Percentiles rank a stretch among this genome's conserved stretches.
Conservation (phyloP, 1,284 basidiomycete genomes). For the Trametes pubescens region DNA sequence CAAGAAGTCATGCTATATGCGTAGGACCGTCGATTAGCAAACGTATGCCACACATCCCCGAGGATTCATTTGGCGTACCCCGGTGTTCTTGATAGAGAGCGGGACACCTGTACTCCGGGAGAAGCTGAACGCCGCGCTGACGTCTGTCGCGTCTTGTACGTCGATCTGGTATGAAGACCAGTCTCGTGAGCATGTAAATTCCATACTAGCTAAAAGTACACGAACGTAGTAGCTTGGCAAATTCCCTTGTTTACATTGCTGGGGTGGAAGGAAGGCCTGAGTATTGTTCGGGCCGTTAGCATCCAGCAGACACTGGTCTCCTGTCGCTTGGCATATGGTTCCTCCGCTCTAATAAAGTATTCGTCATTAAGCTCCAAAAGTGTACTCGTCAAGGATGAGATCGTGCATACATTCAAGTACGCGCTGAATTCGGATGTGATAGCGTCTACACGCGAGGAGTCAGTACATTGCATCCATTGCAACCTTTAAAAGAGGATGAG, state of each 20-base stretch:
- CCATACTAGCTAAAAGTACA: background rate
- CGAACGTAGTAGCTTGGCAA: constrained; percentile 15
- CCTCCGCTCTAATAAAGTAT: constrained; percentile 12
- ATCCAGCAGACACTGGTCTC: constrained; percentile 20
- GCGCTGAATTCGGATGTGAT: constrained; percentile 31
- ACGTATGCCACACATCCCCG: constrained; percentile 26
- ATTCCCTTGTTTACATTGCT: constrained; percentile 15
- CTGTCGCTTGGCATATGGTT: constrained; percentile 16
- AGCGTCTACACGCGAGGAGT: background rate
- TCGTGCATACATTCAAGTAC: constrained; percentile 38
- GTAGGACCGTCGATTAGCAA: background rate
- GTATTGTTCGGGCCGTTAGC: constrained; percentile 9
- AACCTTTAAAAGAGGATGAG: constrained; percentile 9
- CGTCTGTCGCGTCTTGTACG: constrained; percentile 29
- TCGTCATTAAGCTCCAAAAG: background rate
- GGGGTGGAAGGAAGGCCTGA: constrained; percentile 13
- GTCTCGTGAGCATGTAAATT: background rate
- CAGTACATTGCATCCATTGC: background rate
- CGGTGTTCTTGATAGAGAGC: background rate
- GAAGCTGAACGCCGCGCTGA: constrained; percentile 33
- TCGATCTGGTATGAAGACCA: constrained; percentile 29
- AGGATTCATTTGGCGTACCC: constrained; percentile 7
- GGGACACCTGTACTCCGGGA: background rate
- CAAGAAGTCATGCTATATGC: constrained; percentile 11
- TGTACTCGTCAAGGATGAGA: background rate